Evolutionary conservation across 1,284 basidiomycete genomes (phyloP).

Genomic region (Apiotrichum gracile): DNA sequence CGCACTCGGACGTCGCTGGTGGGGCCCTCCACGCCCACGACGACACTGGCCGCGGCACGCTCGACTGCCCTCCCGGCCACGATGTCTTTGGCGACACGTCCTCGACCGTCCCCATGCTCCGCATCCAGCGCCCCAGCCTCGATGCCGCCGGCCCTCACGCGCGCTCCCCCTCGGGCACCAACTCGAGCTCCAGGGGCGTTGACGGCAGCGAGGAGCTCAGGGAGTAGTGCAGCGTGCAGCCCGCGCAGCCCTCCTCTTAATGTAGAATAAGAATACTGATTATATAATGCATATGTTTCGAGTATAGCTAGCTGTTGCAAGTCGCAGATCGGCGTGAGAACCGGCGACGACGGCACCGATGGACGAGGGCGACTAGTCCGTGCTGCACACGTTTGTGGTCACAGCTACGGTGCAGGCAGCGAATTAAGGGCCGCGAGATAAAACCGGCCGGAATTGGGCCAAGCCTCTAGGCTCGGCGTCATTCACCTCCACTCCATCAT

Average conservation of each 20-base stretch:
- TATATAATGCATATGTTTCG: too few relatives aligned
- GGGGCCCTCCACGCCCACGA: not conserved
- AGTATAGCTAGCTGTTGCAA: too few relatives aligned
- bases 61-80: not conserved
- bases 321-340: too few relatives aligned
- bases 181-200: not conserved
- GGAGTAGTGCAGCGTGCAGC: not conserved
- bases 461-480: too few relatives aligned
- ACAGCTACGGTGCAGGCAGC: too few relatives aligned
- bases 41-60: not conserved
- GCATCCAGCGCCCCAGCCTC: conserved; percentile 14
- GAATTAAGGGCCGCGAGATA: too few relatives aligned
- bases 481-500: not conserved
- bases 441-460: too few relatives aligned
- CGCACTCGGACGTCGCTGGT: not conserved
- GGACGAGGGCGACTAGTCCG: too few relatives aligned
- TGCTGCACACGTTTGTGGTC: too few relatives aligned
- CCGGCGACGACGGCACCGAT: too few relatives aligned
- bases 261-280: too few relatives aligned
- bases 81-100: conserved; percentile 9
- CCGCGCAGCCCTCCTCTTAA: too few relatives aligned
- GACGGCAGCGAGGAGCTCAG: not conserved
- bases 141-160: not conserved
- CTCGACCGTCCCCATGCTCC: conserved; percentile 3
- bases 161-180: not conserved